A percentile compares a stretch with the other conserved stretches of the same genome.
phyloP scores from a whole-genome alignment of 345 rosid genomes.

The Gossypium bickii region DNA sequence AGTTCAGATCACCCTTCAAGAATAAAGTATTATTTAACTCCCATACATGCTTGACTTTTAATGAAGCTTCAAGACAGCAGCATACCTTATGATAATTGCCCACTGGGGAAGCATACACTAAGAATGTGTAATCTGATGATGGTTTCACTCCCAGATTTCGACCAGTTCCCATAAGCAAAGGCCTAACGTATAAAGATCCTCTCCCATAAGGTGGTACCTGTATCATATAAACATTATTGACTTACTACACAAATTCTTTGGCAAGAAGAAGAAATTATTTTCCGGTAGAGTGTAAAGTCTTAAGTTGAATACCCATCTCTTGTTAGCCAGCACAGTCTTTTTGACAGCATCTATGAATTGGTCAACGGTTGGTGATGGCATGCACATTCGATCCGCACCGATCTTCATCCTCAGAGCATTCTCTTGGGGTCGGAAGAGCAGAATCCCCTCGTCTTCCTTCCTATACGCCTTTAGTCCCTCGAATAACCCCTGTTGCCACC shows the following conservation, averaged over 20 bases:
- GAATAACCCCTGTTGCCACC: constrained; percentile 38
- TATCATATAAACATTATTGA: background rate
- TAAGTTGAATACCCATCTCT: constrained; percentile 34
- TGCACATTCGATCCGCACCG: constrained; percentile 58
- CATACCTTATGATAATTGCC: constrained; percentile 45
- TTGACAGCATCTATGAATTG: constrained; percentile 51
- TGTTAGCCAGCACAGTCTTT: constrained; percentile 36
- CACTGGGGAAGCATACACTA: constrained; percentile 47
- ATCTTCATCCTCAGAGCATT: constrained; percentile 52
- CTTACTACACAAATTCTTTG: background rate
- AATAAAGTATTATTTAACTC: background rate
- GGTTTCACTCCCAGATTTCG: constrained; percentile 44
- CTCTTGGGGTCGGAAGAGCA: constrained; percentile 46
- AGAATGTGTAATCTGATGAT: constrained; percentile 47
- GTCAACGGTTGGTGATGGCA: constrained; percentile 44
- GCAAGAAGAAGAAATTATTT: background rate
- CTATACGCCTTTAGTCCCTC: constrained; percentile 53
- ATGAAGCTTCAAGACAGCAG: background rate
- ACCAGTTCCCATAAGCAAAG: constrained; percentile 56
- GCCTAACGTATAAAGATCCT: constrained; percentile 64
- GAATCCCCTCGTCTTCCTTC: constrained; percentile 42
- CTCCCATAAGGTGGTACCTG: constrained; percentile 61
- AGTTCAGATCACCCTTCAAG: constrained; percentile 27
- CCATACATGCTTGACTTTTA: background rate
- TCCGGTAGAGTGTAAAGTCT: background rate